Conservation (phyloP, 805 yeast genomes). For the Hyphopichia homilentoma region DNA sequence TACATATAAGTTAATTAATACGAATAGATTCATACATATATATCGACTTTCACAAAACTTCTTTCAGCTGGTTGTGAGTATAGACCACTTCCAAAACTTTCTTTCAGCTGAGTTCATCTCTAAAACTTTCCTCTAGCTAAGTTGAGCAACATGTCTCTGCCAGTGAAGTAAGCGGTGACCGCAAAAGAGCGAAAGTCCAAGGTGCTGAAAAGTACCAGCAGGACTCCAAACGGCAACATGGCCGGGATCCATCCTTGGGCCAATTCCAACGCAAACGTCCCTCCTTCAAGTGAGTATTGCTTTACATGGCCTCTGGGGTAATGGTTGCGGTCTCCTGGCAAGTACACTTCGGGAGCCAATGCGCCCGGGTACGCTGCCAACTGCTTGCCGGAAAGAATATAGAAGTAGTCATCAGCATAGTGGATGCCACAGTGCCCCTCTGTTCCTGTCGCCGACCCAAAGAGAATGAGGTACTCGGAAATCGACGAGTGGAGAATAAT, state of each 20-base stretch:
- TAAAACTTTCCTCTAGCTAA: conserved; percentile 69
- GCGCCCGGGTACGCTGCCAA: conserved; percentile 66
- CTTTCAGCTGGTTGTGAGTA: too few species aligned
- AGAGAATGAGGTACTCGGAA: conserved; percentile 86
- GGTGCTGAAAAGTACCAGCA: conserved; percentile 76
- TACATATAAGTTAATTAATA: too few species aligned
- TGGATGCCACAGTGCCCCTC: conserved; percentile 97
- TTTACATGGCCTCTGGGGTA: conserved; percentile 67
- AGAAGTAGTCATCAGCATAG: conserved; percentile 96
- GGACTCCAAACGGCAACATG: conserved; percentile 94
- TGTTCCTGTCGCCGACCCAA: conserved; percentile 91
- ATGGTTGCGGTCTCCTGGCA: conserved; percentile 86
- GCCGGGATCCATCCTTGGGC: conserved; percentile 99
- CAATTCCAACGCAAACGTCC: conserved; percentile 84
- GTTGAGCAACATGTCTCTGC: conserved; percentile 68
- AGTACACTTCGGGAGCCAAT: conserved; percentile 61
- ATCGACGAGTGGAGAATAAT: conserved; percentile 91
- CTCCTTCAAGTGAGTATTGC: conserved; percentile 84
- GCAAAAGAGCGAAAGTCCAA: conserved; percentile 67
- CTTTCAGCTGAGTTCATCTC: too few species aligned
- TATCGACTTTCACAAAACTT: too few species aligned
- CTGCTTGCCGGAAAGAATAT: conserved; percentile 80
- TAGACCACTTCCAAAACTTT: too few species aligned
- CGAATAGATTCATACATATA: too few species aligned
- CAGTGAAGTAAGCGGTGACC: conserved; percentile 73